phyloP scores from a whole-genome alignment of 352 stramenopile species.

The Pseudoperonospora humuli region DNA sequence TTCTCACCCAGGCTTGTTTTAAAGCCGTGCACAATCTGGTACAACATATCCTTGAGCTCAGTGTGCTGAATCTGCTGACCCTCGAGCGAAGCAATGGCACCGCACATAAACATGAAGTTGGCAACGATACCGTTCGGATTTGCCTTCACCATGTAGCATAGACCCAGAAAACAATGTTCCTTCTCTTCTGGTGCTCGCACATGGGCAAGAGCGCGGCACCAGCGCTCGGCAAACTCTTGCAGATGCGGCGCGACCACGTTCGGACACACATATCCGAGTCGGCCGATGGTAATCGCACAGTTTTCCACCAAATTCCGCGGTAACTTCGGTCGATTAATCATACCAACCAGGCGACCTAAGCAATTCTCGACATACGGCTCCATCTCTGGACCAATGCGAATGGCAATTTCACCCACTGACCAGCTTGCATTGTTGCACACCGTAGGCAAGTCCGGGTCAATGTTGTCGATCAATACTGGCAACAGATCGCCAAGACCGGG shows the following conservation, averaged over 20 bases:
- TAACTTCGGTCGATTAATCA: slow-evolving; percentile 85
- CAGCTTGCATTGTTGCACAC: slow-evolving; percentile 92
- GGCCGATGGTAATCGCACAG: slow-evolving; percentile 85
- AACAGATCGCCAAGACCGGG: slow-evolving; percentile 71
- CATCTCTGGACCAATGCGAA: slow-evolving; percentile 80
- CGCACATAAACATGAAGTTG: slow-evolving; percentile 88
- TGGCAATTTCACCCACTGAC: slow-evolving; percentile 86
- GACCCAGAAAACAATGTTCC: slow-evolving; percentile 84
- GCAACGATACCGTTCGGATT: slow-evolving; percentile 84
- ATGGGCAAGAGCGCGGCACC: slow-evolving; percentile 81
- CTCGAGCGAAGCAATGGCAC: slow-evolving; percentile 81
- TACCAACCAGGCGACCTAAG: slow-evolving; percentile 63
- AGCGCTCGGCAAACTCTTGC: slow-evolving; percentile 84
- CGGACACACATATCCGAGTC: slow-evolving; percentile 83
- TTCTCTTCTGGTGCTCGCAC: slow-evolving; percentile 82
- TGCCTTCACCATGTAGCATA: slow-evolving; percentile 89
- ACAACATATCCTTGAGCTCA: slow-evolving; percentile 81
- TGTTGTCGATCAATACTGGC: slow-evolving; percentile 83
- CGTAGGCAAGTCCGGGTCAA: slow-evolving; percentile 78
- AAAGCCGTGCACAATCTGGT: slow-evolving; percentile 85
- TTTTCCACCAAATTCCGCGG: slow-evolving; percentile 86
- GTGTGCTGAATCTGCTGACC: slow-evolving; percentile 66
- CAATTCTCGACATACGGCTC: slow-evolving; percentile 71
- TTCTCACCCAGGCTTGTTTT: slow-evolving; percentile 84
- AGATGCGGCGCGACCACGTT: slow-evolving; percentile 68